Base-by-base conservation (phyloP, 1,284 basidiomycete species). In the Fomitopsis palustris region DNA sequence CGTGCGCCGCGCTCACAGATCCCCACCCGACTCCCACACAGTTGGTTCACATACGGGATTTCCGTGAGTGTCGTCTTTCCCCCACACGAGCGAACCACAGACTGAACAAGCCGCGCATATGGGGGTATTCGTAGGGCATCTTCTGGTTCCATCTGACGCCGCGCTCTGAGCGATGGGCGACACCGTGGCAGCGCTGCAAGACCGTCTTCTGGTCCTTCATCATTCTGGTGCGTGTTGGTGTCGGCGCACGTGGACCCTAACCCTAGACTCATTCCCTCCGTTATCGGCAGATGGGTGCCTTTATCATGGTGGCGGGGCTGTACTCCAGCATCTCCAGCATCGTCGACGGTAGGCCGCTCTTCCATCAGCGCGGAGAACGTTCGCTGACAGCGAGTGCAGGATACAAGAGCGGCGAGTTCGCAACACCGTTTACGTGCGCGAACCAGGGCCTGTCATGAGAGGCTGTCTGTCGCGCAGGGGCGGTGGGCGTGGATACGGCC, bases 1-100 rank as follows among this genome's bases (percentile, higher is more conserved):
- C 17, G 4, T 33, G 5, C 21, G 14, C 9, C 52, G 5, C 12
- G 5, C 41, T 16, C 23, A 38, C 39, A 52, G 4, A 53, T 51
- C 31, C 23, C 47, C 47, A 51, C 33, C 27, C 47, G 31, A 23
- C 16, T 51, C 51, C 49, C n/a, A 23, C 41, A 27, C 45, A 69
- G 67, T 38, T 73, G 70, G 71, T 73, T 71, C 64, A 73, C 69
- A 3, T 73, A 72, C 53, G 70, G 69, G 14, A 71, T 72, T 41
- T 71, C 70, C 17, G 69, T 69, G 56, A 17, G 65, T 64, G 9
- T 5, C 21, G 2, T 39, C 25, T 16, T 19, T 12, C 31, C 19
- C 33, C 43, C 27, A n/a, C n/a, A n/a, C n/a, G n/a, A n/a, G n/a
- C n/a, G n/a, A n/a, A n/a, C n/a, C n/a, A n/a, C n/a, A n/a, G n/a